Conservation (phyloP, 176 grass and related monocot genomes). For the Oryza punctata region DNA sequence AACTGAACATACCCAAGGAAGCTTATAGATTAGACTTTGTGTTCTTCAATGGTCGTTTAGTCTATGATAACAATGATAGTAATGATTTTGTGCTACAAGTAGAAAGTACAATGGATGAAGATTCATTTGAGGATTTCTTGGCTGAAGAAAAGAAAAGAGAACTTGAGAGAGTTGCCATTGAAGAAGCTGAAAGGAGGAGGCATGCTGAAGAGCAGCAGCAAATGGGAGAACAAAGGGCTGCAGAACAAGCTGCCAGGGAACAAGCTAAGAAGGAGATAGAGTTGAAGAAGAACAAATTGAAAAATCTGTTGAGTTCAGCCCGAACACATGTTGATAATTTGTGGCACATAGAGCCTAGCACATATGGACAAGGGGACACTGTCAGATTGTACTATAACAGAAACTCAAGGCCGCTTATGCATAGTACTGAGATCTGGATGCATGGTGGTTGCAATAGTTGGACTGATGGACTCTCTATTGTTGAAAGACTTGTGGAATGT, state of each 20-base stretch:
- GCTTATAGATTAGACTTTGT: slow-evolving; percentile 90
- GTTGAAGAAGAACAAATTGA: slow-evolving; percentile 54
- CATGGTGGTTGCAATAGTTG: slow-evolving; percentile 91
- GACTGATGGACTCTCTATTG: slow-evolving; percentile 73
- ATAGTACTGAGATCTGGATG: slow-evolving; percentile 77
- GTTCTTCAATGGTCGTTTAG: slow-evolving; percentile 64
- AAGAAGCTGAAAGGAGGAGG: slow-evolving; percentile 79
- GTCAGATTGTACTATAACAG: slow-evolving; percentile 75
- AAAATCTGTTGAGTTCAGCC: slow-evolving; percentile 39
- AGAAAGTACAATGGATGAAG: slow-evolving; percentile 77
- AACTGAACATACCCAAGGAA: slow-evolving; percentile 76
- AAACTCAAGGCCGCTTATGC: slow-evolving; percentile 50
- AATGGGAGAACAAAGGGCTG: slow-evolving; percentile 61
- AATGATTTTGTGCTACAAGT: slow-evolving; percentile 70
- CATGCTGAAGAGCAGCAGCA: slow-evolving; percentile 44
- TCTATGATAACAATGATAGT: slow-evolving; percentile 82
- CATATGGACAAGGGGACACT: slow-evolving; percentile 41
- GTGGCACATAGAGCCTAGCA: slow-evolving; percentile 70
- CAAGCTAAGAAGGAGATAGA: slow-evolving; percentile 69
- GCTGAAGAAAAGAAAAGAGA: slow-evolving; percentile 67
- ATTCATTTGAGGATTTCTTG: slow-evolving; percentile 71
- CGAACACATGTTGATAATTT: slow-evolving; percentile 49
- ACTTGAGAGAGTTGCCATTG: slow-evolving; percentile 62
- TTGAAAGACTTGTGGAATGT: slow-evolving; percentile 50
- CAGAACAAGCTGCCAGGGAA: slow-evolving; percentile 50